Conservation (phyloP, 768 basidiomycete species). For the Saitozyma sp. region DNA sequence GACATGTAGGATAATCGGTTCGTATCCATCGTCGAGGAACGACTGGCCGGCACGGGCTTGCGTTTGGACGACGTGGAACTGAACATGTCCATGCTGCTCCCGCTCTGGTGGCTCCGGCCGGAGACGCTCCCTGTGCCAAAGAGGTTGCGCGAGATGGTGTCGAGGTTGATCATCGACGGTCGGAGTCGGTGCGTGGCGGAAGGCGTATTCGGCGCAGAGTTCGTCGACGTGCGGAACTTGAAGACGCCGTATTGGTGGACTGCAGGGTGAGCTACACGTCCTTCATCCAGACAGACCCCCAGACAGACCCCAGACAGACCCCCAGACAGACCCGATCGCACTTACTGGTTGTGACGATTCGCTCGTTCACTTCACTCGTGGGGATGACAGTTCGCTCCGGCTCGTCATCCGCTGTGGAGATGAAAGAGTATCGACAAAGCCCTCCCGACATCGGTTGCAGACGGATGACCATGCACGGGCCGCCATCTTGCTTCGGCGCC, state of each 20-base stretch:
- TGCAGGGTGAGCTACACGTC: slow-evolving; percentile 16
- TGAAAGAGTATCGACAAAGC: slow-evolving; percentile 67
- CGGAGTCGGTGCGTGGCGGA: slow-evolving; percentile 70
- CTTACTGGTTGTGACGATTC: slow-evolving; percentile 80
- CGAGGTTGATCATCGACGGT: slow-evolving; percentile 83
- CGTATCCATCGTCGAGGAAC: slow-evolving; percentile 61
- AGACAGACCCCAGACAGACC: neutral
- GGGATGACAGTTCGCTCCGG: slow-evolving; percentile 67
- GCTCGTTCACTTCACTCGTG: slow-evolving; percentile 69
- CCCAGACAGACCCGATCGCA: slow-evolving; percentile 3
- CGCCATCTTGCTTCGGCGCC: slow-evolving; percentile 65
- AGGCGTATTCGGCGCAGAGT: slow-evolving; percentile 80
- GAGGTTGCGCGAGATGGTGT: slow-evolving; percentile 84
- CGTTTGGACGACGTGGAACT: slow-evolving; percentile 63
- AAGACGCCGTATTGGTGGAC: slow-evolving; percentile 74
- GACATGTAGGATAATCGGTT: slow-evolving; percentile 53
- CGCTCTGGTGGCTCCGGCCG: slow-evolving; percentile 14
- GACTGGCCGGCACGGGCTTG: slow-evolving; percentile 54
- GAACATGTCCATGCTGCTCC: slow-evolving; percentile 69
- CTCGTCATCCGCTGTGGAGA: slow-evolving; percentile 19
- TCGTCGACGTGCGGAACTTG: slow-evolving; percentile 76
- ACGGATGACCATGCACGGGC: slow-evolving; percentile 77
- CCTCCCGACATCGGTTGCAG: slow-evolving; percentile 82
- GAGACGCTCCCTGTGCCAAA: slow-evolving; percentile 61
- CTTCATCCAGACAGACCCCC: too few species aligned